Evolutionary conservation across 2,329 filamentous ascomycete genomes (phyloP).

Genomic region (Thelonectria discophora): DNA sequence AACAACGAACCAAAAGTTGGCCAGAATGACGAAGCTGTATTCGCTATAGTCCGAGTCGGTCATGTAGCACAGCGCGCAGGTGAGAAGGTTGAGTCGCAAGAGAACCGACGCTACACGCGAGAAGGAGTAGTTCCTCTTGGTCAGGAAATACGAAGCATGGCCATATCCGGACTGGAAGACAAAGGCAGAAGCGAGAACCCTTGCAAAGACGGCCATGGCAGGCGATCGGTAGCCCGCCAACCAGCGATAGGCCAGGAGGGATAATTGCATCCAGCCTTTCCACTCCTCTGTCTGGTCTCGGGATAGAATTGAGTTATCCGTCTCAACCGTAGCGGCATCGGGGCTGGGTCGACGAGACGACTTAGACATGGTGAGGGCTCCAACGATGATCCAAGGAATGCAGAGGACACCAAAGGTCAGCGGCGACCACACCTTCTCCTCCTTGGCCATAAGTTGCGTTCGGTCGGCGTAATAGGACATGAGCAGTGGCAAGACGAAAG

Average conservation of each 20-base stretch:
- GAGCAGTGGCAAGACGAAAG: conserved; percentile 40
- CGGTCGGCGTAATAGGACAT: conserved; percentile 44
- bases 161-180: conserved; percentile 71
- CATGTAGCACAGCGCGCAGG: conserved; percentile 60
- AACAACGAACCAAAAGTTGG: conserved; percentile 70
- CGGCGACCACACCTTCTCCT: conserved; percentile 36
- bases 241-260: conserved; percentile 64
- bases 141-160: conserved; percentile 66
- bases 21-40: conserved; percentile 67
- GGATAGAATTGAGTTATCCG: conserved; percentile 35
- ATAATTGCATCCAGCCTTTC: conserved; percentile 71
- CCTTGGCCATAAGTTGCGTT: conserved; percentile 44
- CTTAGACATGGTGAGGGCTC: conserved; percentile 34
- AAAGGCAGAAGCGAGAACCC: conserved; percentile 64
- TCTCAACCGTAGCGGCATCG: conserved; percentile 10
- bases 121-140: conserved; percentile 64
- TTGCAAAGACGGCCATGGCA: conserved; percentile 63
- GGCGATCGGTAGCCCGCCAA: conserved; percentile 53
- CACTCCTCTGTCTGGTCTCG: conserved; percentile 70
- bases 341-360: conserved; percentile 25
- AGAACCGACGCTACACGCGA: conserved; percentile 61
- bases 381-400: conserved; percentile 29
- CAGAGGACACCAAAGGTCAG: conserved; percentile 36
- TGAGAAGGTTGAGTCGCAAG: conserved; percentile 65
- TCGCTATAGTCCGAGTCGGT: conserved; percentile 61